Conservation (phyloP, 768 basidiomycete genomes). For the Paxillus ammoniavirescens region DNA sequence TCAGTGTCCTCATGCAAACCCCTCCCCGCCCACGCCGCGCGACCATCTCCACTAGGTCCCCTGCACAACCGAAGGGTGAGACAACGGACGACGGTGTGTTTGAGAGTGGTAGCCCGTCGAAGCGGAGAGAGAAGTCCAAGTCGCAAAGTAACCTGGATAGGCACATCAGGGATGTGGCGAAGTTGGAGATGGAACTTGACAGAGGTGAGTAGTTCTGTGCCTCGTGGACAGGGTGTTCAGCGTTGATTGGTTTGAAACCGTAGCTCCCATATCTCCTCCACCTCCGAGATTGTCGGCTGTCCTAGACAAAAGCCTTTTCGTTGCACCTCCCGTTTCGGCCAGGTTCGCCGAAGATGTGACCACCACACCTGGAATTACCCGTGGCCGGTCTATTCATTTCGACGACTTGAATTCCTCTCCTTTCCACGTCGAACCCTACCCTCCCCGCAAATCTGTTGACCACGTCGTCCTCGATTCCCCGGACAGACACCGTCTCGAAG, state of each 20-base stretch:
- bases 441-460: conserved; percentile 42
- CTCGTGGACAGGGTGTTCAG: background rate
- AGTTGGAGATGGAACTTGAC: conserved; percentile 63
- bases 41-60: conserved; percentile 67
- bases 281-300: conserved; percentile 61
- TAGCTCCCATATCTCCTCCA: conserved; percentile 37
- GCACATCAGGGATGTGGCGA: conserved; percentile 65
- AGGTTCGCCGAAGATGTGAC: conserved; percentile 39
- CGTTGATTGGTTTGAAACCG: conserved; percentile 4
- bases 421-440: conserved; percentile 64
- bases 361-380: conserved; percentile 20
- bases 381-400: conserved; percentile 18
- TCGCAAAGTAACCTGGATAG: conserved; percentile 64
- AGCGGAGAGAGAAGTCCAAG: conserved; percentile 62
- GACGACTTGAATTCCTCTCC: conserved; percentile 60
- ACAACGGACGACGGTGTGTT: conserved; percentile 29
- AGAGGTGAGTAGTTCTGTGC: conserved; percentile 44
- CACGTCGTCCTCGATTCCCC: conserved; percentile 48
- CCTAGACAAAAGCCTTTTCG: conserved; percentile 67
- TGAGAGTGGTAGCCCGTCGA: conserved; percentile 53
- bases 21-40: conserved; percentile 47
- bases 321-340: conserved; percentile 45
- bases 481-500: conserved; percentile 60
- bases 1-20: conserved; percentile 27
- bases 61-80: conserved; percentile 35